Evolutionary conservation across 192 early-diverging fungal species (phyloP).

Genomic region (Oehlia diaphana): DNA sequence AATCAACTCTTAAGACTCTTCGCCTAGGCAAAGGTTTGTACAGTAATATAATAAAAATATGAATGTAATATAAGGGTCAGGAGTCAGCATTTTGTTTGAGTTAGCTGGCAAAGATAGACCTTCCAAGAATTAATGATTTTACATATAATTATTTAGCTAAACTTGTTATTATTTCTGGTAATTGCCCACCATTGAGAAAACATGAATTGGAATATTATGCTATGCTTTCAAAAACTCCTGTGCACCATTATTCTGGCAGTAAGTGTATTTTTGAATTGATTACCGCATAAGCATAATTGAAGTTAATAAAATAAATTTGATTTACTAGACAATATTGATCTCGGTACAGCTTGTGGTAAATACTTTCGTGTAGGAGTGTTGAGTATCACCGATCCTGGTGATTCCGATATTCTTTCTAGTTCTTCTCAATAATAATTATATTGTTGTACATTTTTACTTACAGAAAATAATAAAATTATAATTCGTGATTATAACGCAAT

Average conservation of each 20-base stretch:
- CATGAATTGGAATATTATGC: slow-evolving; percentile 99
- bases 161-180: slow-evolving; percentile 98
- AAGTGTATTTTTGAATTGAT: slow-evolving; percentile 45
- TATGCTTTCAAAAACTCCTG: slow-evolving; percentile 99
- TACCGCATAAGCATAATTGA: not conserved
- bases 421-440: not conserved
- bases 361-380: slow-evolving; percentile 92
- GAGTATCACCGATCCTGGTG: slow-evolving; percentile 92
- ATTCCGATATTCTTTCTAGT: slow-evolving; percentile 42
- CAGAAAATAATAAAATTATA: no score
- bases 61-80: slow-evolving; percentile 41
- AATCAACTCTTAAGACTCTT: slow-evolving; percentile 97
- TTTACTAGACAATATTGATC: slow-evolving; percentile 88
- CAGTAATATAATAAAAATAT: not conserved
- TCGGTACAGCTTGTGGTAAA: slow-evolving; percentile 99
- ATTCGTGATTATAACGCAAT: no score
- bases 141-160: slow-evolving; percentile 65
- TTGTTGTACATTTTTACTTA: no score
- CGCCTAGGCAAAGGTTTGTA: slow-evolving; percentile 89
- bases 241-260: slow-evolving; percentile 99
- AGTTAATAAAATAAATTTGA: slow-evolving; percentile 22
- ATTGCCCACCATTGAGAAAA: slow-evolving; percentile 99
- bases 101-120: slow-evolving; percentile 34
- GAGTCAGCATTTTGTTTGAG: slow-evolving; percentile 34
- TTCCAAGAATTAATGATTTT: slow-evolving; percentile 20